phyloP scores from a whole-genome alignment of 768 basidiomycete species.

The Leucocoprinus leucothites region DNA sequence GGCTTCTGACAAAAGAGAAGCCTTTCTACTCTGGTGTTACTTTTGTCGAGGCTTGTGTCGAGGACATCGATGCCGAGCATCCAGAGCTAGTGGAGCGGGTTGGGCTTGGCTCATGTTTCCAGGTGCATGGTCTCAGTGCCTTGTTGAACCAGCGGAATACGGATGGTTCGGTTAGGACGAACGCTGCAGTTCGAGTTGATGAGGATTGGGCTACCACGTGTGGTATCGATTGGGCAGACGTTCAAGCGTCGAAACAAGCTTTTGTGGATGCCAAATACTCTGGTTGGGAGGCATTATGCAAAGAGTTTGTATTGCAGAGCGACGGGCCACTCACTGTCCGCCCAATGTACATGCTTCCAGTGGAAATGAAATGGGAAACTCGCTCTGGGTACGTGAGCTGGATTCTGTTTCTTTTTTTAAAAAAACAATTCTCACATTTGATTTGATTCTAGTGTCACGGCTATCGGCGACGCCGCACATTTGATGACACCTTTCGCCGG shows the following conservation, averaged over 20 bases:
- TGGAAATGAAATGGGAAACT: slow-evolving; percentile 8
- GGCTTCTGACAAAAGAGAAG: slow-evolving; percentile 23
- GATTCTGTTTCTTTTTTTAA: background rate
- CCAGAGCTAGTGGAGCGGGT: slow-evolving; percentile 23
- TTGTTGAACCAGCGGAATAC: slow-evolving; percentile 29
- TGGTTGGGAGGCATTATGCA: slow-evolving; percentile 5
- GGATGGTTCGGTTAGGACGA: slow-evolving; percentile 10
- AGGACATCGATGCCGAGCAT: slow-evolving; percentile 14
- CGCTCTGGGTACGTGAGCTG: background rate
- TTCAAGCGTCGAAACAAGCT: background rate
- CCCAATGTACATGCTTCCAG: slow-evolving; percentile 13
- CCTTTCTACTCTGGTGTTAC: slow-evolving; percentile 31
- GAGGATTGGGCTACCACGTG: slow-evolving; percentile 13
- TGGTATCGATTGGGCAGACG: slow-evolving; percentile 11
- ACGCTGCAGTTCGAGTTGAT: slow-evolving; percentile 7
- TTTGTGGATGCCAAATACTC: background rate
- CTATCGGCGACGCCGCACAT: too few relatives aligned
- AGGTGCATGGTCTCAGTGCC: slow-evolving; percentile 20
- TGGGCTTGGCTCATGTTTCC: slow-evolving; percentile 26
- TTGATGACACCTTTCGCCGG: too few relatives aligned
- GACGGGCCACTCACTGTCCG: slow-evolving; percentile 10
- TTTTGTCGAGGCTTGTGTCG: slow-evolving; percentile 16
- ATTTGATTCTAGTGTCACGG: slow-evolving; percentile 14
- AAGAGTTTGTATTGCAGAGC: background rate
- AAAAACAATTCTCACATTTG: background rate